These are phyloP conservation scores for Sesbania bispinosa DNA, from an alignment of 306 rosid species.

Conservation along the genomic window DNA sequence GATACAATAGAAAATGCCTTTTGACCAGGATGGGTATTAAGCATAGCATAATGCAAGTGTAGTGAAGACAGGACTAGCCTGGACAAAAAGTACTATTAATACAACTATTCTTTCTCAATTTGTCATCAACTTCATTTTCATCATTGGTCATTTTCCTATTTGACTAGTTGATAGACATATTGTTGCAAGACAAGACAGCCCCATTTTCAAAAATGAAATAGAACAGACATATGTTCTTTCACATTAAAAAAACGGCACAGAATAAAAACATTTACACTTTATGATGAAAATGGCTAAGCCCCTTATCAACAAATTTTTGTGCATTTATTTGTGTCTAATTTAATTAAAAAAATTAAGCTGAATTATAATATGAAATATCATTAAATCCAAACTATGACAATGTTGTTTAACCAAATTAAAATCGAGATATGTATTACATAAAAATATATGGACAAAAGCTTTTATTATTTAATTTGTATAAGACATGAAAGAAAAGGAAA, in stretches of 20 bases:
- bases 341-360: neutral
- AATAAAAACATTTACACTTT: neutral
- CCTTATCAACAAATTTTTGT: neutral
- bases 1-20: neutral
- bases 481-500: neutral
- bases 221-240: neutral
- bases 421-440: neutral
- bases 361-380: neutral
- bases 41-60: neutral
- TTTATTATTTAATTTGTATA: neutral
- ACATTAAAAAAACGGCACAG: neutral
- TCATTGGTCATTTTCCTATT: neutral
- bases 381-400: neutral
- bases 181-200: neutral
- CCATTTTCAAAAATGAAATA: neutral
- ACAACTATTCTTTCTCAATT: neutral
- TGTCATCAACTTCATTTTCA: constrained; percentile 11
- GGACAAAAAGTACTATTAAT: too few species aligned
- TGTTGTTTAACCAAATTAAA: neutral
- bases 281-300: neutral
- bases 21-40: neutral
- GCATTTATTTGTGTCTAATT: neutral
- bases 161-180: neutral
- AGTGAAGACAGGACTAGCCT: neutral
- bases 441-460: neutral